A percentile compares a stretch with the other conserved stretches of the same genome.
Evolutionary conservation across 495 filamentous ascomycete species (phyloP).

Genomic region (Trichocladium uniseriatum): DNA sequence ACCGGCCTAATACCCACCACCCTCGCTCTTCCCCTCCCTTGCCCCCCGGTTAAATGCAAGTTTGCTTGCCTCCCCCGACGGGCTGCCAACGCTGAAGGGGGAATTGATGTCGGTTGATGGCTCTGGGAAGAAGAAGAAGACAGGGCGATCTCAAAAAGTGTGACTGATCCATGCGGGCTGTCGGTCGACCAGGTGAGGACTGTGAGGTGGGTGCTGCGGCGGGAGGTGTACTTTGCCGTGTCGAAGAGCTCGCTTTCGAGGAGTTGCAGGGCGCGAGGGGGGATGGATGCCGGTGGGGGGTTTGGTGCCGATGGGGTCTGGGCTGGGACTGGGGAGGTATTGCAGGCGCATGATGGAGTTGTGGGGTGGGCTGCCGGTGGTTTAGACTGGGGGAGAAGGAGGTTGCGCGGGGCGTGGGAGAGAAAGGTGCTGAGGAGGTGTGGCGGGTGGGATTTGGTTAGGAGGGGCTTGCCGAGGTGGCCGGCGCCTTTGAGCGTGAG

Average conservation of each 20-base stretch:
- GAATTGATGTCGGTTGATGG: not conserved
- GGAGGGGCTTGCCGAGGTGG: not conserved
- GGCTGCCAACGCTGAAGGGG: not conserved
- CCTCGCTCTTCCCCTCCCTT: no score
- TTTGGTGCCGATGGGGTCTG: no score
- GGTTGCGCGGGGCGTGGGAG: not conserved
- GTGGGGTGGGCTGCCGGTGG: not conserved
- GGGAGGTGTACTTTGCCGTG: constrained; percentile 7
- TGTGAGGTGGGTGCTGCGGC: constrained; percentile 1
- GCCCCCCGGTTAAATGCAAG: no score
- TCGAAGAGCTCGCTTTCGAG: constrained; percentile 17
- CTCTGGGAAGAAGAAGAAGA: no score
- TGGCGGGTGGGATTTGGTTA: constrained; percentile 1
- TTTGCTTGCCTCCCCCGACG: not conserved
- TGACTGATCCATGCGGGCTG: constrained; percentile 5
- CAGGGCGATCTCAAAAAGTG: no score
- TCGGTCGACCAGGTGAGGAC: constrained; percentile 12
- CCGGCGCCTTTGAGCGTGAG: not conserved
- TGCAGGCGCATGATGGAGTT: not conserved
- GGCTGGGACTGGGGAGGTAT: no score
- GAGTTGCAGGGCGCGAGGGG: not conserved
- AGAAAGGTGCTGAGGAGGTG: not conserved
- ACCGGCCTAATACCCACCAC: constrained; percentile 1
- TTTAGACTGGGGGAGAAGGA: constrained; percentile 1
- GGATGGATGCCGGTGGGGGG: no score